A percentile compares a stretch with the other conserved stretches of the same genome.
phyloP scores from a whole-genome alignment of 1,139 yeast species.

The Yamadazyma dushanensis region DNA sequence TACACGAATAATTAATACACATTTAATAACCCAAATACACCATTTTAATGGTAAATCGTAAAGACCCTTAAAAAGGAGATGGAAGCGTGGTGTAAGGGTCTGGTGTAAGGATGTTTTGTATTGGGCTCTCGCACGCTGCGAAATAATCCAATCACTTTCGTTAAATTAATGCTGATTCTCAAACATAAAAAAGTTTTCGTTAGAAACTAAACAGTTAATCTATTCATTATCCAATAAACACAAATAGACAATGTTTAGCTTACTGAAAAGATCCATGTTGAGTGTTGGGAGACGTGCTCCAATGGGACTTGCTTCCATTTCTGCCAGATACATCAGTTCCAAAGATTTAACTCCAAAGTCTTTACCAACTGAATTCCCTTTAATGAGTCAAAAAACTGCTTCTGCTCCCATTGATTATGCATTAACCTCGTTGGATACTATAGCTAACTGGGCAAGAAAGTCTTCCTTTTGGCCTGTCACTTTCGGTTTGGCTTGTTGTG shows the following conservation, averaged over 20 bases:
- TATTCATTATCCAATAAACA: background rate
- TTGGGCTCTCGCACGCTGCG: background rate
- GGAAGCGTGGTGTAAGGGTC: too few species aligned
- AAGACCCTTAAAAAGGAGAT: too few species aligned
- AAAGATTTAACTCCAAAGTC: constrained; percentile 46
- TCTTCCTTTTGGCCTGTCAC: constrained; percentile 95
- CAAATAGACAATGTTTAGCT: constrained; percentile 10
- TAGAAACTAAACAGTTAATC: constrained; percentile 2
- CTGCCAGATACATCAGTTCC: constrained; percentile 34
- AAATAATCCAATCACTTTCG: constrained; percentile 16
- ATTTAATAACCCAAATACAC: too few species aligned
- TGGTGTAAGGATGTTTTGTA: background rate
- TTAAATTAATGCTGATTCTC: constrained; percentile 19
- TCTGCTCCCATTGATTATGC: constrained; percentile 72
- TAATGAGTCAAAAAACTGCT: constrained; percentile 46
- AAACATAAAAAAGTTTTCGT: constrained; percentile 11
- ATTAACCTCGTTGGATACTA: constrained; percentile 77
- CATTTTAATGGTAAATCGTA: too few species aligned
- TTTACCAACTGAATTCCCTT: constrained; percentile 46
- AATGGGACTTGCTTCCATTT: constrained; percentile 11
- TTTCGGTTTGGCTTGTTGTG: constrained; percentile 90
- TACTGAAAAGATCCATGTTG: constrained; percentile 9
- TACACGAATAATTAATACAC: too few species aligned
- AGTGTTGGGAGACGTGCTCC: constrained; percentile 13
- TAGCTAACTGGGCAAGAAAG: constrained; percentile 91